Base-by-base conservation (phyloP, 208 protist species). In the Crithidia bombi region DNA sequence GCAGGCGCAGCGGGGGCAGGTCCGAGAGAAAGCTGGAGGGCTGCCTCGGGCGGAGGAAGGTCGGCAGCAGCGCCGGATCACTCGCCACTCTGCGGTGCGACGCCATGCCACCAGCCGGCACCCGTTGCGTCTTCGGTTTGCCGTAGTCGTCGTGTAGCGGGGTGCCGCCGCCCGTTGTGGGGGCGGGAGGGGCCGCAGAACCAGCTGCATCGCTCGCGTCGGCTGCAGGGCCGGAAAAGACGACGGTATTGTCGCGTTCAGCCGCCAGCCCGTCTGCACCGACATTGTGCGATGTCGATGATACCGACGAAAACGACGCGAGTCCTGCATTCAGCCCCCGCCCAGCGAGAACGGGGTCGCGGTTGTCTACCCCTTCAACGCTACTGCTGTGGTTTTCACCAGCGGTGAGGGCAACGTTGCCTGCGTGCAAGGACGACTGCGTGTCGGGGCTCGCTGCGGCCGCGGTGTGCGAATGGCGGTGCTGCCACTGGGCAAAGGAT, bases 401-500 rank as follows among this genome's bases (percentile, higher is more conserved):
- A 3, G 19, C 43, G 15, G 15, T 54, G 2, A 26, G 30, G 6
- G 17, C 30, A 15, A 23, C 30, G 38, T 23, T 38, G 56, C 30
- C 25, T 36, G 9, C 52, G 28, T 11, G 21, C 25, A 21, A 32
- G 3, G 9, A 15, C 15, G 32, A 65, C 3, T 36, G 25, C 2
- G 39, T 19, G 17, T 54, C 26, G 39, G 28, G n/a, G 15, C 19
- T 39, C 25, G 43, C 43, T 2, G 46, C 21, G 19, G 47, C 46
- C 1, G n/a, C 61, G 5, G 15, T 47, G 30, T 30, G 49, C 15
- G 36, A 21, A 1, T 23, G 10, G 38, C 36, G 38, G 28, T 54
- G 26, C 23, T 66, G 61, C 70, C 70, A 76, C 63, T 69, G 70
- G 44, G 25, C 36, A 47, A 76, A 76, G 9, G 70, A 76, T 32